Evolutionary conservation across 1,284 basidiomycete species (phyloP), one percentile per base, ranked within the genome.

Genomic region (Anthracocystis setariae): DNA sequence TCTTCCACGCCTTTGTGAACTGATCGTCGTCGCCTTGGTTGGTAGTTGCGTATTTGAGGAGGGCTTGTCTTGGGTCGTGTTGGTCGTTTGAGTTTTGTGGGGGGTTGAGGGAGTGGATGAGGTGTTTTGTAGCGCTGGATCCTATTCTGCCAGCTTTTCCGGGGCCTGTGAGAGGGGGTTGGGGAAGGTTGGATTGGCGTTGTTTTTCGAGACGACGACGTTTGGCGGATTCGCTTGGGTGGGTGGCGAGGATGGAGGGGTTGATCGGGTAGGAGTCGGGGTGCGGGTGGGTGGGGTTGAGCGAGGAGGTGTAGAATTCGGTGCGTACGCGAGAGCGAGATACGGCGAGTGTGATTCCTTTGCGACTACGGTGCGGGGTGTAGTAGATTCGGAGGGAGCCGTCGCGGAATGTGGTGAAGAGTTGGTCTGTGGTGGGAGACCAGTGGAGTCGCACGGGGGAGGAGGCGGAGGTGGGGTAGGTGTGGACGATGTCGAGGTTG

Each of bases 61-160:
- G 85, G 3, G 95, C 95, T 49, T 97, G 94, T 70, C 95, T 90
- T 29, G 95, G 95, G 91, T 98, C 85, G 12, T 7, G 29, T 45
- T 79, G 65, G 73, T 49, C 55, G 66, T 67, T 72, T 60, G 57
- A 43, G 3, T 45, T 59, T 27, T 9, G 21, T 3, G 39, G 15
- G 32, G 32, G 27, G 55, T 94, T 93, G 81, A 98, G 85, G 76
- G 92, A 91, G 84, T 96, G 93, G 42, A 98, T 93, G 66, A 97
- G 88, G 79, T 95, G 92, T 74, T 96, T 93, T 45, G 92, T 97
- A 5, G 93, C 95, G 84, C 92, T 93, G 35, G 93, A 91, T 23
- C 96, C 96, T 44, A 99, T 92, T 27, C 95, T 86, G 45, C 96
- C 96, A 25, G 94, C 95, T 76, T 88, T 88, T 50, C 96, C 96